These are phyloP conservation scores for Saccharomyces hybrid DNA, from an alignment of 1,139 yeast genomes.

Conservation along the genomic window DNA sequence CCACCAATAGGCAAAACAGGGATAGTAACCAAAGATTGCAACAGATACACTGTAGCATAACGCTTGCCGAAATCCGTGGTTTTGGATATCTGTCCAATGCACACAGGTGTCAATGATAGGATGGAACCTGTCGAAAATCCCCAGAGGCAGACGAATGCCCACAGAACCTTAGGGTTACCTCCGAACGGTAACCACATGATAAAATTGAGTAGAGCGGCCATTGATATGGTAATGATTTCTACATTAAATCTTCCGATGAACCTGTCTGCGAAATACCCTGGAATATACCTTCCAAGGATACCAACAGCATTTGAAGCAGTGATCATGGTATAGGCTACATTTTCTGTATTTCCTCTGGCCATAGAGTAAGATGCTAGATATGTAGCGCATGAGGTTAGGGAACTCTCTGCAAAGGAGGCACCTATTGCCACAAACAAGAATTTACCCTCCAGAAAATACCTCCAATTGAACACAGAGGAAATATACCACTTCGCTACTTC, in stretches of 20 bases:
- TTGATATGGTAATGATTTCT: conserved; percentile 38
- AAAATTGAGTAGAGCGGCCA: conserved; percentile 35
- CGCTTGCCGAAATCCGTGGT: conserved; percentile 45
- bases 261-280: conserved; percentile 48
- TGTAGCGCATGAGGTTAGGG: conserved; percentile 41
- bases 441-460: conserved; percentile 35
- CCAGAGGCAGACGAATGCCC: conserved; percentile 33
- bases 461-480: conserved; percentile 29
- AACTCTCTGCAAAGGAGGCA: conserved; percentile 46
- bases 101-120: conserved; percentile 42
- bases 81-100: conserved; percentile 44
- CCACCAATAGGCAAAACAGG: conserved; percentile 46
- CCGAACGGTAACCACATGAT: conserved; percentile 35
- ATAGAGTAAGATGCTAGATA: conserved; percentile 26
- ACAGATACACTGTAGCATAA: conserved; percentile 43
- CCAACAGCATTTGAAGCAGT: conserved; percentile 56
- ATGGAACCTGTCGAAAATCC: conserved; percentile 34
- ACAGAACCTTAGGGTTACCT: conserved; percentile 25
- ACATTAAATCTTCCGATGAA: conserved; percentile 52
- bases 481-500: conserved; percentile 26
- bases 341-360: conserved; percentile 41
- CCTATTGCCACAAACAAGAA: conserved; percentile 38
- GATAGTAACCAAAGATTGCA: conserved; percentile 39
- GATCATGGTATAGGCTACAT: conserved; percentile 45
- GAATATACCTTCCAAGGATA: conserved; percentile 49